These are phyloP conservation scores for Stephanodiscus triporus DNA, from an alignment of 108 stramenopile species.

Conservation along the genomic window DNA sequence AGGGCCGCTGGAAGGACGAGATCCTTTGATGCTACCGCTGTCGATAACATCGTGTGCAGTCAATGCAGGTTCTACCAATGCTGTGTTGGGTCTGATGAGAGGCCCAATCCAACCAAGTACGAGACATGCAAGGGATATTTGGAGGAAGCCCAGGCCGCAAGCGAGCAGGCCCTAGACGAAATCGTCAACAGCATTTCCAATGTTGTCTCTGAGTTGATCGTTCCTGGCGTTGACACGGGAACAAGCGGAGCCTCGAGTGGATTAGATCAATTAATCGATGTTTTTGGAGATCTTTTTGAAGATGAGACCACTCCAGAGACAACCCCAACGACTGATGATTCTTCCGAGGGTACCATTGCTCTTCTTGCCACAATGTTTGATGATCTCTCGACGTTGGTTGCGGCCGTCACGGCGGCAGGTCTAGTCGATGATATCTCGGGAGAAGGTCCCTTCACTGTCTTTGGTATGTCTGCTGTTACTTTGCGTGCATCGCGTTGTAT, in stretches of 20 bases:
- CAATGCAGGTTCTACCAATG: background rate
- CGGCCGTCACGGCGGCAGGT: slow-evolving; percentile 31
- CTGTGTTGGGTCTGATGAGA: background rate
- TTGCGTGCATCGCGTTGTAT: background rate
- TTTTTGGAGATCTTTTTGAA: background rate
- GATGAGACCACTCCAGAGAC: background rate
- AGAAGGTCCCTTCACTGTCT: slow-evolving; percentile 33
- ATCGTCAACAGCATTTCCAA: background rate
- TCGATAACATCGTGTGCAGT: background rate
- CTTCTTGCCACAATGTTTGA: background rate
- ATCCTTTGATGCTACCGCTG: background rate
- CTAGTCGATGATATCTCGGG: slow-evolving; percentile 39
- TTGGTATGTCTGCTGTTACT: slow-evolving; percentile 18
- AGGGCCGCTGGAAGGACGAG: background rate
- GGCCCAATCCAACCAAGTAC: background rate
- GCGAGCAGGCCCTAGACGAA: background rate
- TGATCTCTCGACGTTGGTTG: slow-evolving; percentile 46
- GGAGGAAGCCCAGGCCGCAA: background rate
- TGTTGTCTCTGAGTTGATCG: too few species aligned
- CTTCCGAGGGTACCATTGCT: too few species aligned
- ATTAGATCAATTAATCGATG: background rate
- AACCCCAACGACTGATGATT: too few species aligned
- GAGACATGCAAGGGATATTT: background rate
- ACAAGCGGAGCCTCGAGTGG: too few species aligned
- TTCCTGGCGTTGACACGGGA: too few species aligned